Evolutionary conservation across 306 rosid genomes (phyloP).

Genomic region (Cucumis cinereus): DNA sequence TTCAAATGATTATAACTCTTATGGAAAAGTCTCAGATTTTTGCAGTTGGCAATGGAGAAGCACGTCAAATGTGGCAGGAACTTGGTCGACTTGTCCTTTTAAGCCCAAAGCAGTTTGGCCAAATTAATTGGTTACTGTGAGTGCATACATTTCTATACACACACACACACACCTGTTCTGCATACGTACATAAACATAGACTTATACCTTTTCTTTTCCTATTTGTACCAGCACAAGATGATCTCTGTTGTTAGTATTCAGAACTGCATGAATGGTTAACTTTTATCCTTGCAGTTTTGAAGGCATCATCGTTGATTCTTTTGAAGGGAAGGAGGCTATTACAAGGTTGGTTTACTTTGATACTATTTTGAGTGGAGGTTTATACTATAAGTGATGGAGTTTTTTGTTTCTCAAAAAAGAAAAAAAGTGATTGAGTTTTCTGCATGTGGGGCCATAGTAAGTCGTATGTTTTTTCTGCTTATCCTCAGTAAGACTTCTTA

Average conservation of each 20-base stretch:
- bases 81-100: conserved; percentile 42
- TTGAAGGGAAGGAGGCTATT: conserved; percentile 62
- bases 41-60: conserved; percentile 54
- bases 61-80: conserved; percentile 63
- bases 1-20: conserved; percentile 18
- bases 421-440: background rate
- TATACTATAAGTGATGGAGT: background rate
- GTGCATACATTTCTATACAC: conserved; percentile 12
- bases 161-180: background rate
- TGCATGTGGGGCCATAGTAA: background rate
- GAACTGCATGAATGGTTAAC: background rate
- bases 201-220: background rate
- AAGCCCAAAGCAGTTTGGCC: conserved; percentile 35
- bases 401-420: background rate
- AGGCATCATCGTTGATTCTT: conserved; percentile 66
- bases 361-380: background rate
- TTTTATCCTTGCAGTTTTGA: conserved; percentile 48
- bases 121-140: conserved; percentile 77
- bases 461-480: background rate
- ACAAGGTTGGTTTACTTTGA: conserved; percentile 42
- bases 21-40: conserved; percentile 51
- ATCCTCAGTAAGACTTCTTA: background rate
- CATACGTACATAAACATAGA: background rate
- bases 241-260: background rate
- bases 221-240: background rate